Evolutionary conservation across 331 rosid species (phyloP).

Genomic region (Acacia concinna): DNA sequence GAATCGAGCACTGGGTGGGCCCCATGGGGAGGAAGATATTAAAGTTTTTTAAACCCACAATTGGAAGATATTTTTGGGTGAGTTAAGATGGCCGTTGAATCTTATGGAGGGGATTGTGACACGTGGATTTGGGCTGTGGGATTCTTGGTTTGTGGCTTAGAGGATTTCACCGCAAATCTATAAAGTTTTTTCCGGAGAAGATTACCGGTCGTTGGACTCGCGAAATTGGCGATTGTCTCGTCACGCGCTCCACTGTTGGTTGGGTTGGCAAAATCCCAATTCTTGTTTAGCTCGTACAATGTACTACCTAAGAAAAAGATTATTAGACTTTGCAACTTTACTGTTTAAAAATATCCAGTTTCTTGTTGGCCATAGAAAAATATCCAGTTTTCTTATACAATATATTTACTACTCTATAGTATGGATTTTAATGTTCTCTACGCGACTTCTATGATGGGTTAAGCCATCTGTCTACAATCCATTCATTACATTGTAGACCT

Average conservation of each 20-base stretch:
- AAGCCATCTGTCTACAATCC: no score
- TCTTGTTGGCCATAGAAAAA: no score
- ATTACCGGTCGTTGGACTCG: neutral
- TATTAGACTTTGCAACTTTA: no score
- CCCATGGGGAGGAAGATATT: constrained; percentile 30
- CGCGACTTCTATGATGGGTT: no score
- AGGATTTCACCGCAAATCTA: constrained; percentile 34
- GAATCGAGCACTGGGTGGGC: constrained; percentile 28
- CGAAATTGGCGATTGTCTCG: accelerated
- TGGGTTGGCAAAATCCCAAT: neutral
- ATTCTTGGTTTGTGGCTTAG: constrained; percentile 42
- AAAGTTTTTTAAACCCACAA: constrained; percentile 19
- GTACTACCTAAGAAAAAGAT: neutral
- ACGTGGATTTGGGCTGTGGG: constrained; percentile 37
- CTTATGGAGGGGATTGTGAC: constrained; percentile 30
- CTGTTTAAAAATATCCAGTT: neutral
- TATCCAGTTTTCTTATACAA: no score
- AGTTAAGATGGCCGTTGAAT: constrained; percentile 10
- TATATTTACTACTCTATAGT: no score
- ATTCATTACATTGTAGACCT: no score
- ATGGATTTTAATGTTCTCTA: no score
- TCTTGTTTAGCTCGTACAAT: neutral
- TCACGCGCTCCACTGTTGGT: constrained; percentile 4
- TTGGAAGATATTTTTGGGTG: constrained; percentile 41
- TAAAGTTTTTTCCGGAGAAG: neutral